These are phyloP conservation scores for Avena atlantica DNA, from an alignment of 176 grass and related monocot genomes.

Conservation along the genomic window DNA sequence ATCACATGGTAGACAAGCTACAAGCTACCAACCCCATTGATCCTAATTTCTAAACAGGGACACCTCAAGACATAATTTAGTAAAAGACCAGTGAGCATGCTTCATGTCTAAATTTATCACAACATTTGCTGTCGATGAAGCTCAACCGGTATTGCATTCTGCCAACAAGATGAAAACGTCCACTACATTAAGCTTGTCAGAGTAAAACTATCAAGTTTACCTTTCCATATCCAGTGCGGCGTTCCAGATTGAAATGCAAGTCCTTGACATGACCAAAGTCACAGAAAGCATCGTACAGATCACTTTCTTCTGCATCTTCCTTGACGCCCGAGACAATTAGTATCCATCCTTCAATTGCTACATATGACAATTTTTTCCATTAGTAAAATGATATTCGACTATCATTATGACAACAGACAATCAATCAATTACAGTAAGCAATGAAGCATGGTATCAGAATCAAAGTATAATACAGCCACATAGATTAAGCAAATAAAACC, in stretches of 20 bases:
- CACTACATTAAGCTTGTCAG: not conserved
- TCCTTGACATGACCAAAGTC: slow-evolving; percentile 63
- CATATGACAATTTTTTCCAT: slow-evolving; percentile 22
- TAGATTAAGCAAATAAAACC: slow-evolving; percentile 37
- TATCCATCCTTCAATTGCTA: slow-evolving; percentile 72
- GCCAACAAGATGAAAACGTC: not conserved
- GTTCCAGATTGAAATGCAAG: slow-evolving; percentile 66
- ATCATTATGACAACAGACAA: not conserved
- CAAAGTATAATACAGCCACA: slow-evolving; percentile 17
- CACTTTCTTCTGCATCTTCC: slow-evolving; percentile 59
- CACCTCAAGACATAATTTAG: slow-evolving; percentile 7
- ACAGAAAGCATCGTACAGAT: slow-evolving; percentile 57
- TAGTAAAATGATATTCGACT: not conserved
- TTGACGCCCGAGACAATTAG: slow-evolving; percentile 60
- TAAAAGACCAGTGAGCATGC: not conserved
- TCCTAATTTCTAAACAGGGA: slow-evolving; percentile 17
- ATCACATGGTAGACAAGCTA: slow-evolving; percentile 1
- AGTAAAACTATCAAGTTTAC: slow-evolving; percentile 48
- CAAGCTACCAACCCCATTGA: slow-evolving; percentile 6
- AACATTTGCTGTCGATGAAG: not conserved
- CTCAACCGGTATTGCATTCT: not conserved
- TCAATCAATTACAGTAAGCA: not conserved
- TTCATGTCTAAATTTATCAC: slow-evolving; percentile 2
- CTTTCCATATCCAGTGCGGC: slow-evolving; percentile 63
- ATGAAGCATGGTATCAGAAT: not conserved